Base-by-base conservation (phyloP, 164 flowering plant genomes). In the Vitis vinifera region DNA sequence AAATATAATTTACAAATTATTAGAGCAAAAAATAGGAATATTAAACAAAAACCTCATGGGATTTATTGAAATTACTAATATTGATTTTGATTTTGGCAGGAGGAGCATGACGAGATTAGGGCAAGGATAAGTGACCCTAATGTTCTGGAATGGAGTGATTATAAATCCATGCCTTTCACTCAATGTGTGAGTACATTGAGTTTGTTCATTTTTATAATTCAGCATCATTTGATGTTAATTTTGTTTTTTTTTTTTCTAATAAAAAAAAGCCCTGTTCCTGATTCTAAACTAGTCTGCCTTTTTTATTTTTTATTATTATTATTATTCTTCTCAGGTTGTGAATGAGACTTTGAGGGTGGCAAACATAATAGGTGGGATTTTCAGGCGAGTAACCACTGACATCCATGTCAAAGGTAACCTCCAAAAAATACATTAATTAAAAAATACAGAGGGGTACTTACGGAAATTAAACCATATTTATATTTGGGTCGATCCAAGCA, bases 331-430 rank as follows among this genome's bases (percentile, higher is more conserved):
- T 49, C 85, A 96, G 98, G 98, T 96, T 19, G 89, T 91, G 16
- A 96, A 91, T 58, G 98, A 96, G 82, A 93, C 98, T 0, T 68
- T 96, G 61, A 72, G 99, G 16, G 78, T 93, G 17, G 97, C 94
- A 16, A 96, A 96, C 82, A 96, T 96, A 68, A 91, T 96, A 4
- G 79, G 98, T 49, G 99, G 98, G 2, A 86, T 96, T n/a, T 96
- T 96, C 62, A 82, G 99, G 76, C 80, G 97, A 61, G 82, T 92
- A 8, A 86, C 76, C 68, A 69, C 86, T 0, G 99, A 91, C 27
- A 81, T 93, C 48, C 65, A 81, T 1, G 75, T 96, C 17, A 89
- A 89, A 80, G 99, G 99, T 89, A 47, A 51, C 29, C 3, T 9
- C 8, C 49, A 2, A 13, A 8, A 12, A 60, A 27, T 60, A 23